These are phyloP conservation scores for Pterocarpus santalinus DNA, from an alignment of 306 rosid species.

Conservation along the genomic window DNA sequence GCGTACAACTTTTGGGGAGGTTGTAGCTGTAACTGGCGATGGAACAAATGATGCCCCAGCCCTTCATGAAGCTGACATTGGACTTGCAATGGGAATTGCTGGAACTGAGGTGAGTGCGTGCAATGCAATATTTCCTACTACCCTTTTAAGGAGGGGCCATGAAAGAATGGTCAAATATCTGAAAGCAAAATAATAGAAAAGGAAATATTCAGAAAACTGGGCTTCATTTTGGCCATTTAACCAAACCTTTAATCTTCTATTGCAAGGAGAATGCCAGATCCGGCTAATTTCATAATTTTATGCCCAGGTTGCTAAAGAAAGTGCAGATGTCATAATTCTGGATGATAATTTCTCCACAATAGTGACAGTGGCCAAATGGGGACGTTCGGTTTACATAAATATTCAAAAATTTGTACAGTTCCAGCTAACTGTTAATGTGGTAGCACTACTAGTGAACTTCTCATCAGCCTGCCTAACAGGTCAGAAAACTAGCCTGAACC, in stretches of 20 bases:
- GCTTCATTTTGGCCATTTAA: conserved; percentile 9
- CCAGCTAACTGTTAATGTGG: conserved; percentile 93
- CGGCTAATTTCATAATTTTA: conserved; percentile 31
- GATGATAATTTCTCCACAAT: conserved; percentile 98
- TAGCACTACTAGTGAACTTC: conserved; percentile 91
- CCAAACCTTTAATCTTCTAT: neutral
- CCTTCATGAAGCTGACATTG: conserved; percentile 99
- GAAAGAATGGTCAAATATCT: conserved; percentile 17
- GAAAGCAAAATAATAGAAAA: conserved; percentile 12
- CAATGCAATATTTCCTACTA: neutral
- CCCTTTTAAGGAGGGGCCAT: neutral
- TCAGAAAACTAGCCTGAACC: conserved; percentile 42
- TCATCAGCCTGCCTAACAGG: conserved; percentile 93
- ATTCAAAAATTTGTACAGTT: conserved; percentile 97
- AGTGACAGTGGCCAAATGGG: conserved; percentile 96
- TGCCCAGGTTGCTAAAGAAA: conserved; percentile 94
- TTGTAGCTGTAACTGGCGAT: conserved; percentile 98
- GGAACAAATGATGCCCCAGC: conserved; percentile 99
- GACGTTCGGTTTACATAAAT: conserved; percentile 93
- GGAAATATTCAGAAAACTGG: neutral
- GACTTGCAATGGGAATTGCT: conserved; percentile 98
- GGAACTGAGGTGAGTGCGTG: conserved; percentile 89
- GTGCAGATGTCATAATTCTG: conserved; percentile 94
- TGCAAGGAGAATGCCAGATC: conserved; percentile 15
- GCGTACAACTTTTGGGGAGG: conserved; percentile 88